These are phyloP conservation scores for Ophiostoma sp. DNA, from an alignment of 2,329 filamentous ascomycete species.

Conservation along the genomic window DNA sequence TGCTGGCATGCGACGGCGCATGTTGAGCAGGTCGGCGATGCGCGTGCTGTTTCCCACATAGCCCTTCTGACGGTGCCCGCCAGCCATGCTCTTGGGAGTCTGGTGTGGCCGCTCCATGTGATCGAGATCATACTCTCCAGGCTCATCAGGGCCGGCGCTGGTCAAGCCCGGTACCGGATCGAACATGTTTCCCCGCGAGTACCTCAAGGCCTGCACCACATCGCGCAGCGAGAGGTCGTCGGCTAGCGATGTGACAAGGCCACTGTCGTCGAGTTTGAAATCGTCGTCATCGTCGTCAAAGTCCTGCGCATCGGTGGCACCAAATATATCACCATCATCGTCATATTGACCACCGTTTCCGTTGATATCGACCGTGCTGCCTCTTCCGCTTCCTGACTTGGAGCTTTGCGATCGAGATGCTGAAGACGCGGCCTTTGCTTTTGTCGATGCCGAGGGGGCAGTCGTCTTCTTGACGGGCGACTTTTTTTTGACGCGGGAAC, in stretches of 20 bases:
- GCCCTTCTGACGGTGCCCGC: slow-evolving; percentile 8
- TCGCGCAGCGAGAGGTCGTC: slow-evolving; percentile 54
- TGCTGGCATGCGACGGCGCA: slow-evolving; percentile 53
- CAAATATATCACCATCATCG: slow-evolving; percentile 25
- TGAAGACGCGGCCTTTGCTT: not conserved
- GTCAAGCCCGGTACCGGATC: slow-evolving; percentile 46
- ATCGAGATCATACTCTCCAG: not conserved
- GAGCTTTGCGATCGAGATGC: slow-evolving; percentile 4
- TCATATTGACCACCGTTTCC: not conserved
- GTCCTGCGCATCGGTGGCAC: slow-evolving; percentile 29
- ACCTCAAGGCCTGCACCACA: slow-evolving; percentile 59
- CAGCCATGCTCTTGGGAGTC: not conserved
- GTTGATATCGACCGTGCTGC: not conserved
- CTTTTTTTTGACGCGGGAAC: slow-evolving; percentile 27
- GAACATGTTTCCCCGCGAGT: slow-evolving; percentile 60
- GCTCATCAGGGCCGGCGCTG: slow-evolving; percentile 22
- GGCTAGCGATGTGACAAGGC: slow-evolving; percentile 50
- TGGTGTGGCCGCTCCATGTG: not conserved
- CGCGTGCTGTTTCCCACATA: slow-evolving; percentile 33
- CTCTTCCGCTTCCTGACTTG: slow-evolving; percentile 18
- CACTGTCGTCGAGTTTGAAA: slow-evolving; percentile 52
- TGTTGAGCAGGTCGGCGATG: slow-evolving; percentile 59
- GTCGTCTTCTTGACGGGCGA: slow-evolving; percentile 13
- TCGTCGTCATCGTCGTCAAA: slow-evolving; percentile 33
- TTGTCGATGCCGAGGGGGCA: not conserved